Conservation (phyloP, 768 basidiomycete genomes). For the Rhodotorula diobovata region DNA sequence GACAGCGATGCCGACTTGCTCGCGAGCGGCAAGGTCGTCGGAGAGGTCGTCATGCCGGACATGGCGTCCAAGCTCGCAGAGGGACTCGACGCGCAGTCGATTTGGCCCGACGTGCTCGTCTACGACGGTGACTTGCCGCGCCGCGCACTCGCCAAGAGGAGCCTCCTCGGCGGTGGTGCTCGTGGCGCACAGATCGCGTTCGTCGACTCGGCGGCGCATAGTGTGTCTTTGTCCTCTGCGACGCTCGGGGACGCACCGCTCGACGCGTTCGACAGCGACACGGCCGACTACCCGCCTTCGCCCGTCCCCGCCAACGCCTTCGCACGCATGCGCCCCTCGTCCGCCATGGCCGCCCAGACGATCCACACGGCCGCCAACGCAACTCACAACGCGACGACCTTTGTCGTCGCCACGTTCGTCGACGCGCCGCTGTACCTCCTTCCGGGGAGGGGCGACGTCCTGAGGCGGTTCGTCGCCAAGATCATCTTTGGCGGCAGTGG, state of each 20-base stretch:
- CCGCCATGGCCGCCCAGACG: conserved; percentile 24
- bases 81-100: conserved; percentile 22
- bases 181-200: conserved; percentile 8
- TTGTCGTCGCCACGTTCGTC: conserved; percentile 29
- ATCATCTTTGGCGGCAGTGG: conserved; percentile 25
- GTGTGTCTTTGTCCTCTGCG: background rate
- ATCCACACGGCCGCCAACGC: conserved; percentile 31
- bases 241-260: background rate
- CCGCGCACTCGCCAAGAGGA: background rate
- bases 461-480: conserved; percentile 31
- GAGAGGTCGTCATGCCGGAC: conserved; percentile 29
- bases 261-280: background rate
- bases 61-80: conserved; percentile 9
- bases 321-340: conserved; percentile 26
- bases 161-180: background rate
- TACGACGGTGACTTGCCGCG: conserved; percentile 38
- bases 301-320: conserved; percentile 37
- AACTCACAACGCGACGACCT: conserved; percentile 24
- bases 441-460: conserved; percentile 21
- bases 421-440: conserved; percentile 40
- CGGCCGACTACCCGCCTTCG: conserved; percentile 32
- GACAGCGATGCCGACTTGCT: conserved; percentile 30
- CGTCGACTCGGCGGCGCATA: background rate
- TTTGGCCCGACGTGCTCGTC: conserved; percentile 38
- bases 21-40: conserved; percentile 29